Percentiles rank a stretch among this genome's conserved stretches.
Conservation (phyloP, 257 asterid species). For the Haberlea rhodopensis region DNA sequence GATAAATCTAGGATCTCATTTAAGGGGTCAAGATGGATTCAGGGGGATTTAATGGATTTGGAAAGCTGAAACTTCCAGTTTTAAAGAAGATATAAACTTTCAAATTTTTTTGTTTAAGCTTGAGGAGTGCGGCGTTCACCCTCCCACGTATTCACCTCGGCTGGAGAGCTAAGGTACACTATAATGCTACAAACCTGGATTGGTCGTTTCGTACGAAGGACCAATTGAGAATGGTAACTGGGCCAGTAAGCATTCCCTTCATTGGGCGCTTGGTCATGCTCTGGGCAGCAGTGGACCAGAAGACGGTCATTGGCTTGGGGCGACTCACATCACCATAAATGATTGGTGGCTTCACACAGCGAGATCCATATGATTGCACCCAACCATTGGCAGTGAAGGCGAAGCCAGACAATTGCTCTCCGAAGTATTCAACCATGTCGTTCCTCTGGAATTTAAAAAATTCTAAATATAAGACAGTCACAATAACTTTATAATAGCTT, state of each 20-base stretch:
- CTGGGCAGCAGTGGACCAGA: slow-evolving; percentile 70
- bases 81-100: too few relatives aligned
- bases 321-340: slow-evolving; percentile 81
- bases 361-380: slow-evolving; percentile 78
- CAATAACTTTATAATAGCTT: background rate
- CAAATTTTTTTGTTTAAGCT: too few relatives aligned
- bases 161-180: too few relatives aligned
- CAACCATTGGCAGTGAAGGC: slow-evolving; percentile 71
- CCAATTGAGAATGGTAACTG: slow-evolving; percentile 75
- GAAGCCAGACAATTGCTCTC: slow-evolving; percentile 74
- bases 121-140: too few relatives aligned
- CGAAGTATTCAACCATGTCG: slow-evolving; percentile 78
- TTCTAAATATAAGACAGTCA: background rate
- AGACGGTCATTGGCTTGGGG: slow-evolving; percentile 73
- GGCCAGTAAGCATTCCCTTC: slow-evolving; percentile 84
- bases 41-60: too few relatives aligned
- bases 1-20: too few relatives aligned
- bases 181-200: too few relatives aligned
- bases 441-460: slow-evolving; percentile 46
- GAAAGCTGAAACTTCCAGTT: too few relatives aligned
- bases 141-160: too few relatives aligned
- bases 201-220: slow-evolving; percentile 72
- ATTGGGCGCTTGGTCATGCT: slow-evolving; percentile 80
- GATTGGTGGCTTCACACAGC: slow-evolving; percentile 80
- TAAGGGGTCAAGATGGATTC: too few relatives aligned